Percentiles rank a stretch among this genome's conserved stretches.
Evolutionary conservation across 78 protist genomes (phyloP).

Genomic region (Chrysochromulina parva): DNA sequence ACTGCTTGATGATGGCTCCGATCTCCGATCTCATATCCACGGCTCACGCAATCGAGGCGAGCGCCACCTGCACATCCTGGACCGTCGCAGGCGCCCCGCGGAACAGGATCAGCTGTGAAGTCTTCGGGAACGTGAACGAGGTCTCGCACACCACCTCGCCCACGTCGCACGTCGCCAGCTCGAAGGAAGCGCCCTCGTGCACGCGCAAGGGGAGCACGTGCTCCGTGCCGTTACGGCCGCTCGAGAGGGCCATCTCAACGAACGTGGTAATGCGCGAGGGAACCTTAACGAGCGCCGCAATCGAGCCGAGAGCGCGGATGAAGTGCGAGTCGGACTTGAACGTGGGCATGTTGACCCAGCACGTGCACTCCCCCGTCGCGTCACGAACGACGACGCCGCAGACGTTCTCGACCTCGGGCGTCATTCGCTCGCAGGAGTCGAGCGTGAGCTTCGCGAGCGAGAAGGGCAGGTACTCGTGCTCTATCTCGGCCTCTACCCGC

Average conservation of each 20-base stretch:
- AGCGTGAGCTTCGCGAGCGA: neutral
- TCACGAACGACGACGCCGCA: neutral
- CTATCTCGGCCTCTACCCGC: neutral
- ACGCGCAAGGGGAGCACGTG: slow-evolving; percentile 4
- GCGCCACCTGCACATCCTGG: neutral
- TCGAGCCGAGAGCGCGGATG: neutral
- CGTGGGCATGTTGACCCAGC: slow-evolving; percentile 28
- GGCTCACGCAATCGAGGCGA: neutral
- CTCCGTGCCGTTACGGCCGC: neutral
- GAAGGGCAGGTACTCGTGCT: slow-evolving; percentile 4
- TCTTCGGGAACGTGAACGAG: neutral
- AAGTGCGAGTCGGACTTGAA: slow-evolving; percentile 19
- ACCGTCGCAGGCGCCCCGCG: neutral
- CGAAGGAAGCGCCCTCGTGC: neutral
- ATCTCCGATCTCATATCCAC: no score
- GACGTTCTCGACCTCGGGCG: neutral
- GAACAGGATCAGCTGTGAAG: neutral
- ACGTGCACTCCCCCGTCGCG: neutral
- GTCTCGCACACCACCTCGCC: neutral
- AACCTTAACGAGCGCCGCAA: neutral
- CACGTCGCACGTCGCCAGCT: neutral
- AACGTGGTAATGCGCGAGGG: slow-evolving; percentile 6
- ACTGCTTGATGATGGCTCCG: no score
- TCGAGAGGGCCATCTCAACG: neutral
- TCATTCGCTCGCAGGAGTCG: neutral